Evolutionary conservation across 202 grass and related monocot species (phyloP).

Genomic region (Brachypodium distachyon): DNA sequence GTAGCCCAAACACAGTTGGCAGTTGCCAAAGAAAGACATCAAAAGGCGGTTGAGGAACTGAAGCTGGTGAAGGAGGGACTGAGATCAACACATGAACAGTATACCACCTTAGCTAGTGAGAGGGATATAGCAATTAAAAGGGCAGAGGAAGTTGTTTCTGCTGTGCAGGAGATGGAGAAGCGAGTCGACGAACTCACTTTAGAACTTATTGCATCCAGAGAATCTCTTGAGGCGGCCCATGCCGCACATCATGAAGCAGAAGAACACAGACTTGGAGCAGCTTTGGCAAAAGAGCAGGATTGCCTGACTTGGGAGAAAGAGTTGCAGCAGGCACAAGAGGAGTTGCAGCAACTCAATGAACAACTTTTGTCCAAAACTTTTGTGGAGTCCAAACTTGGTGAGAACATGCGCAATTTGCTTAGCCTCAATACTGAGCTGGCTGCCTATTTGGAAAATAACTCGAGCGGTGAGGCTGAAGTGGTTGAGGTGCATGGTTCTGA

Average conservation of each 20-base stretch:
- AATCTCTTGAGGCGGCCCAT: slow-evolving; percentile 62
- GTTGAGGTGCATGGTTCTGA: slow-evolving; percentile 30
- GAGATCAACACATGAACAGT: slow-evolving; percentile 45
- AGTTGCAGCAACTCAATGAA: slow-evolving; percentile 51
- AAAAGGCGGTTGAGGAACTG: slow-evolving; percentile 65
- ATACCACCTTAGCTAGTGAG: slow-evolving; percentile 45
- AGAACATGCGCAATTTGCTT: slow-evolving; percentile 35
- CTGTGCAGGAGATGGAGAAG: slow-evolving; percentile 46
- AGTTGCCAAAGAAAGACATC: slow-evolving; percentile 62
- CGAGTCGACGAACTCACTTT: slow-evolving; percentile 68
- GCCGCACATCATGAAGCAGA: slow-evolving; percentile 73
- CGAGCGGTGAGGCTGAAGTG: slow-evolving; percentile 39
- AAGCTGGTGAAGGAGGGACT: slow-evolving; percentile 49
- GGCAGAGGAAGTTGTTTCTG: slow-evolving; percentile 40
- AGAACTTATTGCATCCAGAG: slow-evolving; percentile 68
- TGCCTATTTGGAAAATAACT: slow-evolving; percentile 49
- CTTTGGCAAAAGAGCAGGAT: slow-evolving; percentile 75
- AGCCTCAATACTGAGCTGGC: slow-evolving; percentile 55
- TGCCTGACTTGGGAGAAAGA: slow-evolving; percentile 79
- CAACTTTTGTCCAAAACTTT: slow-evolving; percentile 47
- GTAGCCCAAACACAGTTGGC: slow-evolving; percentile 56
- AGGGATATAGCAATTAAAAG: slow-evolving; percentile 44
- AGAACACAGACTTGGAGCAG: slow-evolving; percentile 69
- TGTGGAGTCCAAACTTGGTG: slow-evolving; percentile 38
- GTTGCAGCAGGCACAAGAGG: slow-evolving; percentile 59